Conservation (phyloP, 345 rosid species). For the Eucalyptus fibrosa region DNA sequence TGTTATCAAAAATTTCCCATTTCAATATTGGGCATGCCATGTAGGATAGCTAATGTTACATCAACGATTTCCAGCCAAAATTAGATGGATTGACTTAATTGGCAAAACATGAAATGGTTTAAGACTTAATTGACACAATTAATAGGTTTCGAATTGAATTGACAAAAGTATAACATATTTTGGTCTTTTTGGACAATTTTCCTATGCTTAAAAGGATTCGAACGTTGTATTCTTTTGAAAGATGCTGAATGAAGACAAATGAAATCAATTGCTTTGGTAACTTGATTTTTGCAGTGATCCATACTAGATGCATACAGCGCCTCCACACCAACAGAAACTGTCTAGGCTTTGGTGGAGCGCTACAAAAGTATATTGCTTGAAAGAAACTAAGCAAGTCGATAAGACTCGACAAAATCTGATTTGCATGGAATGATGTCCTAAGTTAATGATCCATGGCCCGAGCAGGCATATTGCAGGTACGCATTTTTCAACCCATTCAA, state of each 20-base stretch:
- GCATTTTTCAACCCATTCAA: background rate
- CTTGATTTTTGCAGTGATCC: background rate
- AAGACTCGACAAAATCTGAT: background rate
- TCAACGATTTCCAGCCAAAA: accelerated
- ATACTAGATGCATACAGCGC: too few relatives aligned
- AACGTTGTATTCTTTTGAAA: background rate
- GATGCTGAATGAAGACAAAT: background rate
- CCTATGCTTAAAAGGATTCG: background rate
- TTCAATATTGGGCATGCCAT: too few relatives aligned
- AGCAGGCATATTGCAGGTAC: background rate
- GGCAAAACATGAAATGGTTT: background rate
- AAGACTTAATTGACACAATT: background rate
- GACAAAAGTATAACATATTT: too few relatives aligned
- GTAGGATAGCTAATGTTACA: too few relatives aligned
- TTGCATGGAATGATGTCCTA: background rate
- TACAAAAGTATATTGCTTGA: background rate
- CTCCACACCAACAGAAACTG: background rate
- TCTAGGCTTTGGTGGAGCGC: background rate
- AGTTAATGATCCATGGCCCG: background rate
- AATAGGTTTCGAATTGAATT: too few relatives aligned
- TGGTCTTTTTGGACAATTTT: background rate
- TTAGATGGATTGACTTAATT: background rate
- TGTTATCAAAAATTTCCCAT: too few relatives aligned
- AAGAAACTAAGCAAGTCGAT: background rate
- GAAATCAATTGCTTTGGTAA: background rate